Evolutionary conservation across 371 early-diverging fungal species (phyloP), one percentile per base, ranked within the genome.

Genomic region (Rhizopus stolonifer): DNA sequence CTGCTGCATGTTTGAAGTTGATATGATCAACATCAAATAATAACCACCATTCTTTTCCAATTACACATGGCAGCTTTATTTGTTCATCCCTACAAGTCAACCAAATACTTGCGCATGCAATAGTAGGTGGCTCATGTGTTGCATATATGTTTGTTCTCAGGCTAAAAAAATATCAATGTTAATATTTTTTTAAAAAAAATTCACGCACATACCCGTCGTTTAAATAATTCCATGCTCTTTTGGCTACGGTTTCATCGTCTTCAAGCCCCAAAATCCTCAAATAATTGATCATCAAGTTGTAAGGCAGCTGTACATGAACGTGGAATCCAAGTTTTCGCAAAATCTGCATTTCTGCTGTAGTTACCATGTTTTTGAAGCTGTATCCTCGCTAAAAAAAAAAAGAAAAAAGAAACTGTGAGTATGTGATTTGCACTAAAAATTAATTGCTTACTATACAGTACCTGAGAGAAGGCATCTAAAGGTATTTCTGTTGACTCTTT

Each of bases 231-330:
- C 95, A 54, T 18, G 96, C 93, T 17, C 75, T 69, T 50, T 91
- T 92, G 1, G 89, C 80, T 1, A 97, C 66, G 3, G 56, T 76
- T 14, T 83, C 76, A 53, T 93, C 80, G 18, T 85, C 84, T 21
- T 88, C 84, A 23, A 96, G 61, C 17, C 81, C 90, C 26, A 98
- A 70, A 22, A 87, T 82, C 48, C 87, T 86, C 56, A 96, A 64
- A 68, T 96, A 98, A 60, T 94, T 95, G 56, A 96, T 83, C 89
- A 96, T 84, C 45, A 92, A 77, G 14, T 90, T 92, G 64, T 98
- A 94, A 2, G 98, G 95, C 13, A 92, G 82, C 65, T 96, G 90
- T 0, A 96, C 97, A 60, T 95, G 94, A 0, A 96, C 95, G 61
- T 96, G 91, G 70, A 98, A 98, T 2, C 90, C 95, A 3, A 97